Conservation (phyloP, 1,284 basidiomycete genomes). For the Puccinia hordei region DNA sequence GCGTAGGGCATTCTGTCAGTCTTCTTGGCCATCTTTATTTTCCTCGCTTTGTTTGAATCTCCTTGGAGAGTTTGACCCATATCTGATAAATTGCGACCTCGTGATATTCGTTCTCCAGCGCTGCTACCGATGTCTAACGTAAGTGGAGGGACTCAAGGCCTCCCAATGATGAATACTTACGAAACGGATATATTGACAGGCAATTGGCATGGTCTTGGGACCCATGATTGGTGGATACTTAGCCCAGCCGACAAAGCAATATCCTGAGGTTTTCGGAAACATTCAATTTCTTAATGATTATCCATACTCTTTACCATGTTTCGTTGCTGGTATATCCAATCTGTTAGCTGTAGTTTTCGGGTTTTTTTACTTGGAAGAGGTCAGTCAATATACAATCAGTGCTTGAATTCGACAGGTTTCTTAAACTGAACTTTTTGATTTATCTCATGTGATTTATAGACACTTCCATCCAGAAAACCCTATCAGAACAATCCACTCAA, state of each 20-base stretch:
- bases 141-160: not conserved
- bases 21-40: not conserved
- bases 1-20: conserved; percentile 4
- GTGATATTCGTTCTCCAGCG: not conserved
- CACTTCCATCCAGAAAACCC: not conserved
- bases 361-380: conserved; percentile 43
- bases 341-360: conserved; percentile 24
- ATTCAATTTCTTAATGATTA: not conserved
- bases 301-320: conserved; percentile 48
- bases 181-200: not conserved
- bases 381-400: not conserved
- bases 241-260: conserved; percentile 40
- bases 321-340: conserved; percentile 30
- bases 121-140: conserved; percentile 20
- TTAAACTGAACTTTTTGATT: not conserved
- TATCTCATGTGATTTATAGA: not conserved
- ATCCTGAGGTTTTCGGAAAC: conserved; percentile 33
- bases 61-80: not conserved
- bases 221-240: conserved; percentile 44
- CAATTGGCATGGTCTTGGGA: conserved; percentile 27
- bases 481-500: not conserved
- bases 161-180: not conserved
- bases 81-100: not conserved
- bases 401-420: not conserved
- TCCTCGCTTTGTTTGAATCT: not conserved